Evolutionary conservation across 306 rosid genomes (phyloP), one percentile per base, ranked within the genome.

Genomic region (Gynostemma pentaphyllum): DNA sequence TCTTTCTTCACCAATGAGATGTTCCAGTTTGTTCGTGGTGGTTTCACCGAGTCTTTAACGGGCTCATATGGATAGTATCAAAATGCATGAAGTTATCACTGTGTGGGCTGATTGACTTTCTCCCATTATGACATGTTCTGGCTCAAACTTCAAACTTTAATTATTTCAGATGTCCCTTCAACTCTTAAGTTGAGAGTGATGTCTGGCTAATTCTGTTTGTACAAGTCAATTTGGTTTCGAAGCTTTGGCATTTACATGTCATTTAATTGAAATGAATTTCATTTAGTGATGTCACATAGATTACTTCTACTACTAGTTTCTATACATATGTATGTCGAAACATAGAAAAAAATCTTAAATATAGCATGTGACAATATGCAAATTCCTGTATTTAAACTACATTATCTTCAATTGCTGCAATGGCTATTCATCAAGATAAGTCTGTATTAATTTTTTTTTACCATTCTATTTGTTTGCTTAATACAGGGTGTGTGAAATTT

Each of bases 401-500:
- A 54, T 54, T 54, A 24, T 54, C 26, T 54, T 53, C 39, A 14
- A 30, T 54, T 54, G 42, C 14, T 4, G 7, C 6, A 28, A 27
- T 12, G 14, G 61, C 40, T 29, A 10, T 15, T 28, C 19, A n/a
- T 53, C 7, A 53, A 28, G 44, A 9, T 39, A 9, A 39, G 13
- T 8, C 11, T 39, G 44, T 39, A 39, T 39, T 10, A 34, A 34
- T 34, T 26, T 26, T 26, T 28, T 36, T 15, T 9, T 3, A 54
- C 15, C 24, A 29, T 29, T 54, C 29, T 54, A 36, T 61, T 64
- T 14, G 57, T 19, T 64, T 49, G 45, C 12, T 50, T 53, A 6
- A 34, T 45, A 70, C 87, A 88, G 98, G 70, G 54, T 71, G 29
- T 91, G 98, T 28, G 98, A 91, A 78, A 88, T 91, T 69, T 91